Base-by-base conservation (phyloP, 2,329 filamentous ascomycete species). In the Pseudogymnoascus sp. region DNA sequence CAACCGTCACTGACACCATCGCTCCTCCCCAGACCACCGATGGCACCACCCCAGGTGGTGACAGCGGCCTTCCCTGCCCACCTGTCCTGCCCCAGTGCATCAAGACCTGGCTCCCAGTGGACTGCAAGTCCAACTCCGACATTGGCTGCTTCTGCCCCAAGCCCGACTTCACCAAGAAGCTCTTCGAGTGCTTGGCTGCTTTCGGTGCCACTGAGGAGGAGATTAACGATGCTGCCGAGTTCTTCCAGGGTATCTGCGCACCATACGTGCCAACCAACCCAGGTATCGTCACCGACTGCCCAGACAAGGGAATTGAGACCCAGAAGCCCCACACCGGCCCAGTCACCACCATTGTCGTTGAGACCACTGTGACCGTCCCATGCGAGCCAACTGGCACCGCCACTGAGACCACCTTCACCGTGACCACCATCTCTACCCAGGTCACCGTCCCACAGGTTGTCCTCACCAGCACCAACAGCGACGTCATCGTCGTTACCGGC, bases 171-270 rank as follows among this genome's bases (percentile, higher is more conserved):
- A 88, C 91, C 70, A 78, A 84, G 73, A 86, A 85, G 70, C 84
- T 96, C 72, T 92, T 89, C 73, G 76, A 82, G 63, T 97, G 92
- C 76, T 79, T 97, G 67, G 83, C 86, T 69, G 82, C 91, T 61
- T 86, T 91, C 80, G 88, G 85, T 64, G 79, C 80, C 62, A 80
- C 80, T 61, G 80, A 85, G 63, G 77, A 81, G 48, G 81, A 89
- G 70, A 79, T 92, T 67, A 78, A 83, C 59, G 75, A 84, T 67
- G 89, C 90, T 62, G 80, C 94, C 62, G 81, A 82, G 68, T 96
- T 89, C 83, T 87, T 96, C 79, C 86, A 92, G 74, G 92, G 92
- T 72, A 89, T 97, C 75, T 97, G 92, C 77, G 90, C 88, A 61
- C 76, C 81, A 59, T 86, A 86, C 74, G 81, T 90, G 34, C 77